Evolutionary conservation across 1,284 basidiomycete species (phyloP).

Genomic region (Sanghuangporus sanghuang): DNA sequence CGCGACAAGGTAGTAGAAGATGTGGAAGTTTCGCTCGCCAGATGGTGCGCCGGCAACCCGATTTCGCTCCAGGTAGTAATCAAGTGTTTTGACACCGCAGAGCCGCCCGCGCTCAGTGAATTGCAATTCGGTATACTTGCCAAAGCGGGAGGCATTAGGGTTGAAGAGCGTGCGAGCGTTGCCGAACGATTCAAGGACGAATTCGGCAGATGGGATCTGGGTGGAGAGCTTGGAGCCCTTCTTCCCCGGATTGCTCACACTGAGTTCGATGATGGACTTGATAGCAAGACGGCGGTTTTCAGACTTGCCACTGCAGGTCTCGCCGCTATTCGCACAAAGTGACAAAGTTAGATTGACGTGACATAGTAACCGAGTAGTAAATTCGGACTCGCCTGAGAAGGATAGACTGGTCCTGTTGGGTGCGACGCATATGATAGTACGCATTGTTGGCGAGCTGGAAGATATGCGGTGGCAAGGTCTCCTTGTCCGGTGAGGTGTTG

Average conservation of each 20-base stretch:
- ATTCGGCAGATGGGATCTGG: conserved; percentile 91
- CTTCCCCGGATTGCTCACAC: conserved; percentile 86
- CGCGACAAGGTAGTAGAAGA: conserved; percentile 93
- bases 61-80: conserved; percentile 93
- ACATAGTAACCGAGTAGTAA: conserved; percentile 3
- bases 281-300: conserved; percentile 88
- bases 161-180: conserved; percentile 88
- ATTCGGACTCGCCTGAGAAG: conserved; percentile 65
- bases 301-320: conserved; percentile 91
- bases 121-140: conserved; percentile 92
- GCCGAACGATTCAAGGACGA: conserved; percentile 91
- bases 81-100: conserved; percentile 89
- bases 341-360: conserved; percentile 9
- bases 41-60: conserved; percentile 76
- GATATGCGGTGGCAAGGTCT: conserved; percentile 60
- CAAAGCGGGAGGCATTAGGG: conserved; percentile 87
- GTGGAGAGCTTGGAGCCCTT: conserved; percentile 84
- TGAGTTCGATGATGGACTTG: conserved; percentile 85
- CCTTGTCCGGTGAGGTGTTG: conserved; percentile 41
- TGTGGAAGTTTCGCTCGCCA: conserved; percentile 94
- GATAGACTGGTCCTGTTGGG: conserved; percentile 89
- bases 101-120: conserved; percentile 88
- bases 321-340: conserved; percentile 54
- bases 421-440: conserved; percentile 95
- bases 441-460: conserved; percentile 88